Base-by-base conservation (phyloP, 768 basidiomycete genomes). In the Lentinula detonsa region DNA sequence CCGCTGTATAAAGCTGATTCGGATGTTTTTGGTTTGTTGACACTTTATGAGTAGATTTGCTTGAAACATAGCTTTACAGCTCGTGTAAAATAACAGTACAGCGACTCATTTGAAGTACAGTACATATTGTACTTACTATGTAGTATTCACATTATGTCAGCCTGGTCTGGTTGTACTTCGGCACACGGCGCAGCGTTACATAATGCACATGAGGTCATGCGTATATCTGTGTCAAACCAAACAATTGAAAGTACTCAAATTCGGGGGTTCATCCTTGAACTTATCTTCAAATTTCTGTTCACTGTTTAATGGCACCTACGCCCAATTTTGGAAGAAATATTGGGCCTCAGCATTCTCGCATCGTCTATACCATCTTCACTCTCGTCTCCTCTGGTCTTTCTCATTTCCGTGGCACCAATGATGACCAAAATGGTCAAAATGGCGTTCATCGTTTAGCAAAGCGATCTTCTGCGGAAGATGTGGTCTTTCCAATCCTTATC, bases 401-500 rank as follows among this genome's bases (percentile, higher is more conserved):
- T 7, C 59, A 42, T 18, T 39, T 60, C 4, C 59, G 48, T 18
- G 39, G 59, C 9, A 6, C 23, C n/a, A 46, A 45, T 35, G 21
- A 31, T 16, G 55, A 31, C 40, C 48, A 34, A 15, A 1, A 40
- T 18, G 16, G 7, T 50, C 52, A 34, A 33, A 18, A 43, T 5
- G 40, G 21, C 10, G 18, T 31, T 3, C 42, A 56, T 43, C 55
- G 39, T 56, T 43, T 21, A 15, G 55, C 40, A 23, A 56, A 28
- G 16, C 40, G 55, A 56, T n/a, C 11, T 18, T 4, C 35, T 7
- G 21, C 33, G 10, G 37, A 53, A 46, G 23, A 58, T 3, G 35
- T 63, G 15, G 51, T 45, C 31, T 63, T 63, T 50, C 46, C 56
- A 10, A 58, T 75, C 46, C 86, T 95, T 73, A 93, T 95, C 49